Evolutionary conservation across 2,329 filamentous ascomycete genomes (phyloP), one percentile per base, ranked within the genome.

Genomic region (Colletotrichum limetticola): DNA sequence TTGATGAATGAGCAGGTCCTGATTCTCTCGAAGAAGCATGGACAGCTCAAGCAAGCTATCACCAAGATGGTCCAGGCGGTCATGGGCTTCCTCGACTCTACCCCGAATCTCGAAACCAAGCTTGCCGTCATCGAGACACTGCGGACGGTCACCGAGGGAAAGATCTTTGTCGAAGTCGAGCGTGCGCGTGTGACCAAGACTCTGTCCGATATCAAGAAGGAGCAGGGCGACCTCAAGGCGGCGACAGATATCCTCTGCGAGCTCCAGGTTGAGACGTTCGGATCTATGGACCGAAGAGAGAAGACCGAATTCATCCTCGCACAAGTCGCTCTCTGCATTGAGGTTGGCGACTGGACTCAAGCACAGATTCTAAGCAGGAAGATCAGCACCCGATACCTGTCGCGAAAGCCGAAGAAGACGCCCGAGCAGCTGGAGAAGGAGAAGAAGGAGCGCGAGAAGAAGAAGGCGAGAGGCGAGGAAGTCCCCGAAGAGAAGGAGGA

Each of bases 131-230:
- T 99, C 79, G 96, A 99, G 85, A 97, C 96, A 1, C 85, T 99
- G 79, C 91, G 97, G 78, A 98, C 96, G 55, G 96, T 99, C 61
- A 99, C 97, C 9, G 97, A 99, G 85, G 97, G 97, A 85, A 99
- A 99, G 93, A 99, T 99, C 82, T 99, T 99, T 80, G 96, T 99
- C 78, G 97, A 99, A 87, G 97, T 99, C 66, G 97, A 99, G 88
- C 92, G 97, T 77, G 97, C 97, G 76, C 94, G 97, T 77, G 93
- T 99, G 73, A 99, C 97, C 78, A 95, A 93, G 81, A 97, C 98
- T 76, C 89, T 99, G 14, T 98, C 97, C 64, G 91, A 98, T 83
- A 98, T 99, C 88, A 98, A 98, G 89, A 98, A 97, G 85, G 86
- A 94, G 76, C 95, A 98, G 85, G 96, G 95, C 76, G 96, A 99